Conservation (phyloP, 2,329 filamentous ascomycete genomes). For the Phaeosphaeriaceae sp. region DNA sequence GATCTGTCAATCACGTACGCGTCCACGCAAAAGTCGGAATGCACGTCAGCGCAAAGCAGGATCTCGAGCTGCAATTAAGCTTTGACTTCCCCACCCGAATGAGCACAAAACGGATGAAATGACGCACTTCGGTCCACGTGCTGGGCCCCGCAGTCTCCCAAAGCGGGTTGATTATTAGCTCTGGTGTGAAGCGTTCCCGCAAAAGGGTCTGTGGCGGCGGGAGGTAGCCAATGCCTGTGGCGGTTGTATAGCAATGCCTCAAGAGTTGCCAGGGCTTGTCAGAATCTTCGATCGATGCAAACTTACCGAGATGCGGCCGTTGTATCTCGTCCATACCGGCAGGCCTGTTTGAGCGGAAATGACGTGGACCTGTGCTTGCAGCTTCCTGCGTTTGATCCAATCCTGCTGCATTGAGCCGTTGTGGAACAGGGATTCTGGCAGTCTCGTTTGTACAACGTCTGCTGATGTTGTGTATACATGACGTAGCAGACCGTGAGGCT, state of each 20-base stretch:
- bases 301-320: slow-evolving; percentile 11
- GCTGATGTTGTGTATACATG: slow-evolving; percentile 23
- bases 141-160: slow-evolving; percentile 18
- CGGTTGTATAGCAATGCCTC: slow-evolving; percentile 8
- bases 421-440: slow-evolving; percentile 27
- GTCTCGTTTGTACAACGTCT: slow-evolving; percentile 22
- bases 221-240: slow-evolving; percentile 24
- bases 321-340: slow-evolving; percentile 3
- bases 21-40: slow-evolving; percentile 7
- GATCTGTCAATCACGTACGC: slow-evolving; percentile 8
- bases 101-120: slow-evolving; percentile 23
- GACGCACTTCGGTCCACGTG: slow-evolving; percentile 33
- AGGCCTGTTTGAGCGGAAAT: slow-evolving; percentile 10
- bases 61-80: slow-evolving; percentile 31
- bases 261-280: slow-evolving; percentile 11
- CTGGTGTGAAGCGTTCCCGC: slow-evolving; percentile 3
- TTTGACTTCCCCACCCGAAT: slow-evolving; percentile 29
- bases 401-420: slow-evolving; percentile 12
- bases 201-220: slow-evolving; percentile 18
- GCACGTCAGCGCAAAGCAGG: slow-evolving; percentile 25
- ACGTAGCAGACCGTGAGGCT: slow-evolving; percentile 23
- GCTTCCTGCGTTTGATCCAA: slow-evolving; percentile 16
- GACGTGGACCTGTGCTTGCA: slow-evolving; percentile 22
- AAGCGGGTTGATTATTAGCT: slow-evolving; percentile 13
- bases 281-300: not conserved